These are phyloP conservation scores for Selaginella moellendorffii DNA, from an alignment of 75 land plant genomes.

Conservation along the genomic window DNA sequence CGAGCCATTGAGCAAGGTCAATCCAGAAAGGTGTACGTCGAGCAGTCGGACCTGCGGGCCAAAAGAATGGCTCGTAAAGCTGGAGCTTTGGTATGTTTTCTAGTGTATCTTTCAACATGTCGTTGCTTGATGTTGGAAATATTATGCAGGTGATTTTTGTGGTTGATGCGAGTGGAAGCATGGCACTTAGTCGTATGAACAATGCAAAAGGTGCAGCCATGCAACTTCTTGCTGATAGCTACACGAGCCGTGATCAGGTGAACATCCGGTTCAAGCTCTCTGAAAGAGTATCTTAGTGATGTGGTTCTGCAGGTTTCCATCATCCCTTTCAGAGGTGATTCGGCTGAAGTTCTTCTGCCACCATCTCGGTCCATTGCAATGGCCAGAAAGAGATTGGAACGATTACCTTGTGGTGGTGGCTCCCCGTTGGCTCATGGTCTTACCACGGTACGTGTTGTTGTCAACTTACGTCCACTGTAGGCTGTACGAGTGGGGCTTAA, in stretches of 20 bases:
- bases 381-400: slow-evolving; percentile 97
- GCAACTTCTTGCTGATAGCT: slow-evolving; percentile 89
- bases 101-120: too few relatives aligned
- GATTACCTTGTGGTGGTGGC: slow-evolving; percentile 96
- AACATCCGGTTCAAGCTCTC: too few relatives aligned
- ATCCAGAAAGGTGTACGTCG: slow-evolving; percentile 68
- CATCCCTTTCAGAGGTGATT: slow-evolving; percentile 95
- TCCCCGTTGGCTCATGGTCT: slow-evolving; percentile 99
- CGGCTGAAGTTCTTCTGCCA: slow-evolving; percentile 94
- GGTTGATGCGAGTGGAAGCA: slow-evolving; percentile 99
- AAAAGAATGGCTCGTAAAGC: slow-evolving; percentile 97
- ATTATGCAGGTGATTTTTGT: slow-evolving; percentile 90
- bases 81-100: slow-evolving; percentile 65
- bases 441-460: slow-evolving; percentile 79
- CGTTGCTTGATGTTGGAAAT: too few relatives aligned
- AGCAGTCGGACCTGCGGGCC: slow-evolving; percentile 85
- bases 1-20: slow-evolving; percentile 34
- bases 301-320: slow-evolving; percentile 95
- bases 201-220: slow-evolving; percentile 99
- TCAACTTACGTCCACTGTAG: too few relatives aligned
- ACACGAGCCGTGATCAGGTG: slow-evolving; percentile 98
- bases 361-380: slow-evolving; percentile 96
- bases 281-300: too few relatives aligned
- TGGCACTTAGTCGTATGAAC: slow-evolving; percentile 97
- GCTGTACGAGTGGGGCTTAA: slow-evolving; percentile 95